Conservation (phyloP, 1,139 yeast genomes). For the Hyphopichia khmerensis region DNA sequence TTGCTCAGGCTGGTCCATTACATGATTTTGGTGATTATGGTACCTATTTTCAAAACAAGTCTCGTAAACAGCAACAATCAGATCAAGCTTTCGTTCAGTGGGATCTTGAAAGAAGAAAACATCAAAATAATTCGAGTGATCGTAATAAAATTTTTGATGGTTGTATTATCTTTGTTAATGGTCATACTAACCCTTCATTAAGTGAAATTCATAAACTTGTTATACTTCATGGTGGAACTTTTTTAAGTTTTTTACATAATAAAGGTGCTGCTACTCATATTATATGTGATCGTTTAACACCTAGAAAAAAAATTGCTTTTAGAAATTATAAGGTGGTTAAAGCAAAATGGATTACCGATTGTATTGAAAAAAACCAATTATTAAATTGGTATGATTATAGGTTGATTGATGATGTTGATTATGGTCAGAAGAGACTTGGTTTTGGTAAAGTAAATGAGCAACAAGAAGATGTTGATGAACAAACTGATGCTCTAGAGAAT, state of each 20-base stretch:
- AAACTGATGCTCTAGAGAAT: neutral
- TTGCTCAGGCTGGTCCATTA: constrained; percentile 29
- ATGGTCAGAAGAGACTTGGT: constrained; percentile 47
- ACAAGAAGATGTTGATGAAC: constrained; percentile 4
- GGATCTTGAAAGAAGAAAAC: constrained; percentile 40
- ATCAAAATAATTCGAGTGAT: constrained; percentile 14
- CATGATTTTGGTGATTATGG: constrained; percentile 70
- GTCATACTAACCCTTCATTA: constrained; percentile 79
- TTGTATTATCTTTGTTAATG: constrained; percentile 76
- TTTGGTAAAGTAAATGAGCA: constrained; percentile 14
- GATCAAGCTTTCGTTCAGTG: constrained; percentile 55
- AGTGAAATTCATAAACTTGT: constrained; percentile 69
- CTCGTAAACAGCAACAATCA: constrained; percentile 63
- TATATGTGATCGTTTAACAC: constrained; percentile 75
- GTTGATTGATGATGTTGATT: constrained; percentile 51
- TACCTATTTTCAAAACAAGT: constrained; percentile 68
- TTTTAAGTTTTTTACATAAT: constrained; percentile 63
- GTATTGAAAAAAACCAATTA: constrained; percentile 45
- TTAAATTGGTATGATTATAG: constrained; percentile 70
- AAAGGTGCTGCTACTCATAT: constrained; percentile 83
- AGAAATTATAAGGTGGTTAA: constrained; percentile 69
- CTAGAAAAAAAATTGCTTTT: constrained; percentile 67
- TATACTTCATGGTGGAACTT: constrained; percentile 77
- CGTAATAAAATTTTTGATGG: constrained; percentile 45
- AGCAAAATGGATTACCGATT: constrained; percentile 81